Base-by-base conservation (phyloP, 768 basidiomycete species). In the Amanita rubescens region DNA sequence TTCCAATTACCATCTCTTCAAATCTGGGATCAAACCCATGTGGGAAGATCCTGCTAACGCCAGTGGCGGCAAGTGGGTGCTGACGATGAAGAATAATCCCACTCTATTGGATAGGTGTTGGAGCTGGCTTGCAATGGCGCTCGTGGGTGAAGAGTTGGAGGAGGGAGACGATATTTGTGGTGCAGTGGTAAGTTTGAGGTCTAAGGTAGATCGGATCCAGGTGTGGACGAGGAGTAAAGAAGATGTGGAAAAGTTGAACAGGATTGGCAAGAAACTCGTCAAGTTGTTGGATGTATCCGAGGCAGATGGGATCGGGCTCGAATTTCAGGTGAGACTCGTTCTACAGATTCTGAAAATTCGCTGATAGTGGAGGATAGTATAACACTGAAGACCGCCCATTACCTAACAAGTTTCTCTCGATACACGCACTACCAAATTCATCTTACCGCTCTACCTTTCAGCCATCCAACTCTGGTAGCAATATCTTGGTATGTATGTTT, bases 11-110 rank as follows among this genome's bases (percentile, higher is more conserved):
- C 94, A 97, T 65, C 77, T 97, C 52, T 96, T 97, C 81, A 95
- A 95, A 71, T 77, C 82, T 19, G 90, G 90, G 15, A 94, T 94
- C 74, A 91, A 92, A 64, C 91, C 91, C 12, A 95, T 96, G 94
- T 96, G 93, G 93, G 94, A 95, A 71, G 94, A 95, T 66, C 80
- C 81, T 27, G 89, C 91, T 51, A 96, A 96, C 63, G 87, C 89
- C 22, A 79, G 85, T 50, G 94, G 94, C 17, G 94, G 94, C 33
- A 94, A 94, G 71, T 96, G 94, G 94, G 91, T 94, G 17, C 68
- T 97, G 54, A 91, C 91, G 62, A 91, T 95, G 85, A 87, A 87
- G 74, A 85, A 86, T 61, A 88, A 85, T 58, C 82, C 90, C 3
- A 68, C 69, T 44, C 66, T 93, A 60, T 72, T 95, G 47, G 93